phyloP scores from a whole-genome alignment of 257 asterid species.

The Pogostemon cablin region DNA sequence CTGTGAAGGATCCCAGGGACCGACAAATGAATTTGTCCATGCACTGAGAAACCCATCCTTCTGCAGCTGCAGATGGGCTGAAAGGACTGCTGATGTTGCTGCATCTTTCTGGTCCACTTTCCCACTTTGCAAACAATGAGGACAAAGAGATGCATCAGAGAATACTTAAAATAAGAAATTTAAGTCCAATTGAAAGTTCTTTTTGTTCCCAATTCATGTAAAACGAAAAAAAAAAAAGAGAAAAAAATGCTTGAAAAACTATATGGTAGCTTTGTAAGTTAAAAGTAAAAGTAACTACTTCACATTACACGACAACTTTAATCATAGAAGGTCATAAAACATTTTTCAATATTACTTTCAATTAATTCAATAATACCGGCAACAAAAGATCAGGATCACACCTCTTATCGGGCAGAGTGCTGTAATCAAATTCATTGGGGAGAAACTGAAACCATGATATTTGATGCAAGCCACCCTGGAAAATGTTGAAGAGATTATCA shows the following conservation, averaged over 20 bases:
- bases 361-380: slow-evolving; percentile 25
- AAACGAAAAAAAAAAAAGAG: background rate
- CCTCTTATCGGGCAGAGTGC: slow-evolving; percentile 75
- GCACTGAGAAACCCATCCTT: slow-evolving; percentile 91
- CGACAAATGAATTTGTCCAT: slow-evolving; percentile 97
- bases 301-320: background rate
- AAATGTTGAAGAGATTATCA: slow-evolving; percentile 27
- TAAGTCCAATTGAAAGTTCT: background rate
- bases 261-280: background rate
- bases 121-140: slow-evolving; percentile 51
- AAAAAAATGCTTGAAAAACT: slow-evolving; percentile 1
- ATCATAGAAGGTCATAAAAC: slow-evolving; percentile 21
- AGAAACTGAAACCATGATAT: slow-evolving; percentile 99
- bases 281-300: slow-evolving; percentile 8
- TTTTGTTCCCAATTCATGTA: background rate
- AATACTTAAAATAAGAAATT: background rate
- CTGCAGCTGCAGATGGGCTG: slow-evolving; percentile 88
- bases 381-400: slow-evolving; percentile 39
- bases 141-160: slow-evolving; percentile 32
- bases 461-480: slow-evolving; percentile 94
- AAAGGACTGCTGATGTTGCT: slow-evolving; percentile 70
- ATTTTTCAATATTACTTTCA: slow-evolving; percentile 17
- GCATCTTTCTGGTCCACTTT: slow-evolving; percentile 77
- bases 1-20: slow-evolving; percentile 99
- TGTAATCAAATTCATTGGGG: slow-evolving; percentile 74